Evolutionary conservation across 371 early-diverging fungal genomes (phyloP), one percentile per base, ranked within the genome.

Genomic region (Apophysomyces variabilis): DNA sequence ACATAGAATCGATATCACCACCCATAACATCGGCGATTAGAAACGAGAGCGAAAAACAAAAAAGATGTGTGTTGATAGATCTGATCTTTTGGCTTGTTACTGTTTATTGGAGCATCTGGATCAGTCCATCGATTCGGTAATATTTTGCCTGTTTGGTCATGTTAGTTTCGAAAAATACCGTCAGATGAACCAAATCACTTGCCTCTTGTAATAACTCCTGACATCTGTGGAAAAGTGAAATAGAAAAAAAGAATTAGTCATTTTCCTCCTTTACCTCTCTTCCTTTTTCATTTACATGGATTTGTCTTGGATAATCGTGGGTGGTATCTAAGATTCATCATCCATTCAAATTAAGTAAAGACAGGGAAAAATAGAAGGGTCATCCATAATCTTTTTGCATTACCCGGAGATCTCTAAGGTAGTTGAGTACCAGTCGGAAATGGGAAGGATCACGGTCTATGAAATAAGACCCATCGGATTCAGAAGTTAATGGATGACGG

Each of bases 191-290:
- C 37, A 21, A 14, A 18, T 11, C 12, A 18, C 57, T 57, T 73
- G 69, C 77, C 45, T 79, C 79, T 71, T 79, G 79, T n/a, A 79
- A 60, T 18, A 79, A 47, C 66, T 79, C 77, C 21, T 79, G 74
- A 12, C 77, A 62, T 1, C 63, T 62, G 26, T 38, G 65, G 67
- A 67, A 54, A 26, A 26, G 32, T 26, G 32, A 26, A 26, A 26
- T 26, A 58, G 35, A 43, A 36, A 57, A 58, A 65, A 58, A 11
- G 37, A 60, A 65, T 35, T 56, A 64, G 57, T 39, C 13, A 50
- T 59, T 43, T 44, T 38, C 32, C 32, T 26, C 32, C 32, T 26
- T 26, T 3, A 59, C 21, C 32, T 8, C 16, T 50, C 7, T 21
- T 47, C 11, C 21, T 39, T 65, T 5, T 46, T 32, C 45, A 59